Evolutionary conservation across 331 rosid species (phyloP).

Genomic region (Malus hybrid): DNA sequence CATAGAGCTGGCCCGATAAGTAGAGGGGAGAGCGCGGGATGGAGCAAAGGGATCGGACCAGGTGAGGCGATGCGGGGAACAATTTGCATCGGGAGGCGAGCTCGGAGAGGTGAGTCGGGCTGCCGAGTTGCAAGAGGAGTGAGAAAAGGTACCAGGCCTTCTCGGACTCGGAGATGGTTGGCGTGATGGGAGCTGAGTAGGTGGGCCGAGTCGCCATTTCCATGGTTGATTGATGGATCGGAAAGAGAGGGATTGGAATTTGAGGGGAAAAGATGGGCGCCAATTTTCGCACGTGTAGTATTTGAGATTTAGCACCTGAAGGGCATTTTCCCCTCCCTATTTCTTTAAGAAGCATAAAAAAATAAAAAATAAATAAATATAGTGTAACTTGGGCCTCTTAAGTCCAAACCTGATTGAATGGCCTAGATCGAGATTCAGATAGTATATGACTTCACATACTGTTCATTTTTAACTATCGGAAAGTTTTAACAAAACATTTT

Average conservation of each 20-base stretch:
- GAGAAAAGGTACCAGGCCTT: constrained; percentile 33
- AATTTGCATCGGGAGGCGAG: constrained; percentile 34
- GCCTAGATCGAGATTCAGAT: no score
- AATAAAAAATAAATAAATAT: no score
- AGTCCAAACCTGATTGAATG: background rate
- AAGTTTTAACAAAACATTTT: no score
- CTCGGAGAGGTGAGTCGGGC: constrained; percentile 16
- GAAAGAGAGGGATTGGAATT: background rate
- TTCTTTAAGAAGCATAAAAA: no score
- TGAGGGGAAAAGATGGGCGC: constrained; percentile 10
- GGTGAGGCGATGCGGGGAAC: constrained; percentile 29
- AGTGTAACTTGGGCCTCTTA: background rate
- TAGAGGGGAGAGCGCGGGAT: constrained; percentile 34
- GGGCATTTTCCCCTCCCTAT: background rate
- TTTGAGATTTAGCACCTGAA: background rate
- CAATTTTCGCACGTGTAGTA: constrained; percentile 18
- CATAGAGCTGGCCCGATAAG: constrained; percentile 20
- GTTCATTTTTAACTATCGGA: no score
- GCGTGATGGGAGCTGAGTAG: background rate
- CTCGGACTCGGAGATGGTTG: background rate
- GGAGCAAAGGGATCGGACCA: constrained; percentile 26
- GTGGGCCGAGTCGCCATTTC: constrained; percentile 27
- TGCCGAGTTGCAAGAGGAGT: constrained; percentile 30
- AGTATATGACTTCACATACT: no score
- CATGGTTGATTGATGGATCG: background rate